Conservation (phyloP, 2,329 filamentous ascomycete species). For the Zelopaecilomyces penicillatus region DNA sequence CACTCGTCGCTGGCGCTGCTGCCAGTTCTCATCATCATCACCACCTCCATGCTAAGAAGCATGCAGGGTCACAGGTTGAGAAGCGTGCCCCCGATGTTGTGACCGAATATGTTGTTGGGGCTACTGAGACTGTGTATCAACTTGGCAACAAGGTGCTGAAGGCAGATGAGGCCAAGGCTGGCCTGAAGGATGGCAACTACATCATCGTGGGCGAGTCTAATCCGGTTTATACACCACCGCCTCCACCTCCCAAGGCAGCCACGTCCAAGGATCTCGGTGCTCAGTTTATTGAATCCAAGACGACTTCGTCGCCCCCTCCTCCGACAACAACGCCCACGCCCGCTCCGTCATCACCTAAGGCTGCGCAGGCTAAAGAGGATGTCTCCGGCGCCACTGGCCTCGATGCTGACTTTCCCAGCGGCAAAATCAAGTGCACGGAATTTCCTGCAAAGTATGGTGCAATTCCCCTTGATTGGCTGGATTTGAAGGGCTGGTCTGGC, state of each 20-base stretch:
- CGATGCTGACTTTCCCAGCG: constrained; percentile 64
- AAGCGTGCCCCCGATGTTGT: constrained; percentile 38
- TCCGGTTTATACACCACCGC: constrained; percentile 42
- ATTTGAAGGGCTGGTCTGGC: constrained; percentile 68
- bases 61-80: constrained; percentile 37
- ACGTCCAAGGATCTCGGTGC: constrained; percentile 26
- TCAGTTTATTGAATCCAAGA: constrained; percentile 44
- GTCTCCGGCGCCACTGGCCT: constrained; percentile 42
- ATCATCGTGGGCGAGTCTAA: constrained; percentile 53
- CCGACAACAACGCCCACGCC: constrained; percentile 6
- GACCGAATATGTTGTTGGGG: constrained; percentile 47
- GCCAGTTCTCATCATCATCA: constrained; percentile 56
- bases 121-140: constrained; percentile 63
- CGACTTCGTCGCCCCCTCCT: constrained; percentile 10
- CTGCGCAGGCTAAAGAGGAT: constrained; percentile 7
- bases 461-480: constrained; percentile 58
- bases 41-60: constrained; percentile 50
- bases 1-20: constrained; percentile 41
- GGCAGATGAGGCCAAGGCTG: constrained; percentile 57
- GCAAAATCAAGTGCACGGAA: constrained; percentile 56
- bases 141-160: constrained; percentile 56
- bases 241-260: constrained; percentile 26
- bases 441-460: constrained; percentile 83
- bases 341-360: constrained; percentile 18
- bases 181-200: constrained; percentile 64